Percentiles rank a stretch among this genome's conserved stretches.
phyloP scores from a whole-genome alignment of 768 basidiomycete species.

The Mycena metata region DNA sequence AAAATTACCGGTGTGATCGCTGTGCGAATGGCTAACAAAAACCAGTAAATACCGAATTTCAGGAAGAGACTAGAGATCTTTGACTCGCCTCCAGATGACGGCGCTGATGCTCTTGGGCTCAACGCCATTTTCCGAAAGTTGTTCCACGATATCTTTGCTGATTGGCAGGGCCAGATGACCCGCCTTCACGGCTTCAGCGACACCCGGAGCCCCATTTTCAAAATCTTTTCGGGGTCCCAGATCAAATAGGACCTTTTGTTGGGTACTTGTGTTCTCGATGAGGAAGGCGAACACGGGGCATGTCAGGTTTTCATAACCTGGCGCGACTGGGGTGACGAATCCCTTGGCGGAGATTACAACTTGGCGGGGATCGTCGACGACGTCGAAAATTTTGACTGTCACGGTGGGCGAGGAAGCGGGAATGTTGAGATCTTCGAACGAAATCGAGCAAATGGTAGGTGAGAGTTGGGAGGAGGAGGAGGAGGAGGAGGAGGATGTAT shows the following conservation, averaged over 20 bases:
- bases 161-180: conserved; percentile 20
- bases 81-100: conserved; percentile 40
- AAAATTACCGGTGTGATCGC: conserved; percentile 38
- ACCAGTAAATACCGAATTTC: neutral
- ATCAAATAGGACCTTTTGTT: conserved; percentile 37
- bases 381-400: conserved; percentile 30
- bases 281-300: conserved; percentile 39
- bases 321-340: conserved; percentile 26
- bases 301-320: conserved; percentile 26
- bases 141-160: conserved; percentile 29
- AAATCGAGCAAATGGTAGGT: too few relatives aligned
- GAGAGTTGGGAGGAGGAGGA: too few relatives aligned
- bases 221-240: conserved; percentile 37
- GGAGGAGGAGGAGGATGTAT: too few relatives aligned
- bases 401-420: conserved; percentile 33
- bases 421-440: conserved; percentile 24
- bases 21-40: conserved; percentile 33
- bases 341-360: conserved; percentile 1
- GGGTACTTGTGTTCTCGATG: conserved; percentile 29
- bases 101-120: conserved; percentile 28
- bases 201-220: conserved; percentile 24
- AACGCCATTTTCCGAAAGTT: conserved; percentile 29
- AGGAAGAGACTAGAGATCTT: too few relatives aligned
- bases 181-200: conserved; percentile 9
- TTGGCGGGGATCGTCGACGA: conserved; percentile 12